A percentile compares a stretch with the other conserved stretches of the same genome.
These are phyloP conservation scores for Ustulina deusta DNA, from an alignment of 2,329 filamentous ascomycete species.

Conservation along the genomic window DNA sequence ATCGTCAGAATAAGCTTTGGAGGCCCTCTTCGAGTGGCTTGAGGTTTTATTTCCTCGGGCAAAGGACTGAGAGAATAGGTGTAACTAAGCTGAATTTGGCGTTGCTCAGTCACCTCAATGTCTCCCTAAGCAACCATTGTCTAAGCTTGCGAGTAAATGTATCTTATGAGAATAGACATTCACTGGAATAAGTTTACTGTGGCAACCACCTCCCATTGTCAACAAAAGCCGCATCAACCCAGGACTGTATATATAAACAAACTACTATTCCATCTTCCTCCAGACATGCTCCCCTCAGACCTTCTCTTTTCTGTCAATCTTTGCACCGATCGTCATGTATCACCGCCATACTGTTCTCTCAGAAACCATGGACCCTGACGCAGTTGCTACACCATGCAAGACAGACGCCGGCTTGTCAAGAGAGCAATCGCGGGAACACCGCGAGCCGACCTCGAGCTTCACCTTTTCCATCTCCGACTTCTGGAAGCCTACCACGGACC, in stretches of 20 bases:
- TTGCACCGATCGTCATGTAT: constrained; percentile 1
- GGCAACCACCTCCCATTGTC: neutral
- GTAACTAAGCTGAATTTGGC: neutral
- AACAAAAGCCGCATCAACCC: neutral
- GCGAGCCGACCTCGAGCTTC: constrained; percentile 44
- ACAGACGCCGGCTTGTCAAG: constrained; percentile 16
- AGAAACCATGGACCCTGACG: constrained; percentile 3
- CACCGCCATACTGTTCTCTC: neutral
- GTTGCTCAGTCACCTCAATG: neutral
- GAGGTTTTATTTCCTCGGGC: too few relatives aligned
- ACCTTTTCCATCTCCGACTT: constrained; percentile 44
- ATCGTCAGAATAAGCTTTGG: neutral
- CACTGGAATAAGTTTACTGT: neutral
- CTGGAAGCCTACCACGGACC: constrained; percentile 44
- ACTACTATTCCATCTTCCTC: neutral
- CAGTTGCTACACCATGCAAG: constrained; percentile 18
- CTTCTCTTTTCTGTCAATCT: constrained; percentile 4
- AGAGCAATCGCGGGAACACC: constrained; percentile 38
- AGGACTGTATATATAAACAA: neutral
- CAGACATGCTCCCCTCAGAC: constrained; percentile 6
- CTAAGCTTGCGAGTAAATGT: constrained; percentile 9
- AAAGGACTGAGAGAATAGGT: neutral
- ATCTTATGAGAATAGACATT: neutral
- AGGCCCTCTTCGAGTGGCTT: too few relatives aligned
- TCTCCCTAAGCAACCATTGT: neutral